Evolutionary conservation across 192 early-diverging fungal genomes (phyloP).

Genomic region (Coemansia sp.): DNA sequence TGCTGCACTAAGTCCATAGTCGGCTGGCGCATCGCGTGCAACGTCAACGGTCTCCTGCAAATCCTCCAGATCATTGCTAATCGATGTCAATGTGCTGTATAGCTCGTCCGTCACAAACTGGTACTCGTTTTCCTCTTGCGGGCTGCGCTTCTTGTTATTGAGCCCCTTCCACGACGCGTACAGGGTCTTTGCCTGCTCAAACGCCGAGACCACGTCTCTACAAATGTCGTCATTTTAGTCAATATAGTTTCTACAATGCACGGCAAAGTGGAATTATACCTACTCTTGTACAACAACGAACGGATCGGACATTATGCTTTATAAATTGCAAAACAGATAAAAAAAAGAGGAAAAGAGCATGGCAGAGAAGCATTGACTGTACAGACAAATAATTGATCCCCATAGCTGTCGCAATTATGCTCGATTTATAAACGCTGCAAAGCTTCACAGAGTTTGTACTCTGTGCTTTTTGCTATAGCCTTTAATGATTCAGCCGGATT

Average conservation of each 20-base stretch:
- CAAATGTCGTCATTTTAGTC: not conserved
- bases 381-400: too few species aligned
- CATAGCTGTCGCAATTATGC: too few species aligned
- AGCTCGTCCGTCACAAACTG: slow-evolving; percentile 54
- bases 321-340: not conserved
- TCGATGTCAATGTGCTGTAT: slow-evolving; percentile 43
- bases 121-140: slow-evolving; percentile 55
- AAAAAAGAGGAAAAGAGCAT: not conserved
- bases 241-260: not conserved
- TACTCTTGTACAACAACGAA: slow-evolving; percentile 53
- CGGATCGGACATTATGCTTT: slow-evolving; percentile 37
- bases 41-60: slow-evolving; percentile 48
- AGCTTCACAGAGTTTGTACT: too few species aligned
- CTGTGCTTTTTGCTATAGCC: not conserved
- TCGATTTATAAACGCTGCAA: too few species aligned
- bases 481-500: slow-evolving; percentile 31
- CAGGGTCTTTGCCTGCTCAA: slow-evolving; percentile 48
- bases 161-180: slow-evolving; percentile 48
- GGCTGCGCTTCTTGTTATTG: slow-evolving; percentile 32
- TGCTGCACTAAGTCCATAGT: slow-evolving; percentile 37
- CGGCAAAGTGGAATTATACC: not conserved
- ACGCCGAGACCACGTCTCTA: slow-evolving; percentile 46
- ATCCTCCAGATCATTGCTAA: slow-evolving; percentile 37
- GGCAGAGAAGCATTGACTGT: not conserved
- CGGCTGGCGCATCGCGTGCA: slow-evolving; percentile 30